A percentile compares a stretch with the other conserved stretches of the same genome.
Evolutionary conservation across 1,139 yeast species (phyloP).

Genomic region (Kurtzmaniella quercitrusa): DNA sequence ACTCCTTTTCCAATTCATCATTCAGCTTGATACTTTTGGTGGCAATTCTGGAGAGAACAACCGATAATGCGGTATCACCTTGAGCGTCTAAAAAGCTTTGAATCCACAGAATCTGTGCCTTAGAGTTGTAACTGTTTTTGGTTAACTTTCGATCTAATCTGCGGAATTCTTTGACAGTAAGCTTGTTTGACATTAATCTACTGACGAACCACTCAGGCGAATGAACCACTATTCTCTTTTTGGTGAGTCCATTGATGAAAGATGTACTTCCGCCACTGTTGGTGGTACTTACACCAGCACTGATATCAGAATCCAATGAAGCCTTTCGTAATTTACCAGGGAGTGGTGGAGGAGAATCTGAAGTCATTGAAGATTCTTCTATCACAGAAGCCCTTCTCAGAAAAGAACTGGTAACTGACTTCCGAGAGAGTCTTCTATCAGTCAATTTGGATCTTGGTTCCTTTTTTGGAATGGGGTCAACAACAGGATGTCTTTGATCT

Average conservation of each 20-base stretch:
- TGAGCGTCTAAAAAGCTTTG: constrained; percentile 32
- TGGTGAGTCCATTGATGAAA: constrained; percentile 7
- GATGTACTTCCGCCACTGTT: constrained; percentile 1
- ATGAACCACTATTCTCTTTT: constrained; percentile 30
- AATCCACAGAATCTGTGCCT: constrained; percentile 28
- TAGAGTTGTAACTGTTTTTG: constrained; percentile 16
- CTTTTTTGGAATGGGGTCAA: neutral
- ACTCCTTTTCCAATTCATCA: constrained; percentile 43
- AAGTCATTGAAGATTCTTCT: neutral
- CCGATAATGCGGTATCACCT: constrained; percentile 44
- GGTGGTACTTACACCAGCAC: neutral
- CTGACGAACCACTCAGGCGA: constrained; percentile 43
- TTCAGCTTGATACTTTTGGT: constrained; percentile 43
- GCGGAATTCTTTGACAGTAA: constrained; percentile 30
- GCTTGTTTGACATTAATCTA: constrained; percentile 31
- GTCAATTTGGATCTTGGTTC: neutral
- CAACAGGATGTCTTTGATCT: neutral
- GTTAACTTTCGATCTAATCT: constrained; percentile 32
- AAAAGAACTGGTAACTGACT: neutral
- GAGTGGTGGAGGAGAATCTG: neutral
- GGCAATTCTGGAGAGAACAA: constrained; percentile 34
- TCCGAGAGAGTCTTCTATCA: neutral
- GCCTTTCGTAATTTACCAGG: neutral
- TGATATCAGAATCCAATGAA: neutral
- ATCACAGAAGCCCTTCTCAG: neutral